Evolutionary conservation across 805 yeast species (phyloP).

Genomic region (Saccharomycopsis malanga): DNA sequence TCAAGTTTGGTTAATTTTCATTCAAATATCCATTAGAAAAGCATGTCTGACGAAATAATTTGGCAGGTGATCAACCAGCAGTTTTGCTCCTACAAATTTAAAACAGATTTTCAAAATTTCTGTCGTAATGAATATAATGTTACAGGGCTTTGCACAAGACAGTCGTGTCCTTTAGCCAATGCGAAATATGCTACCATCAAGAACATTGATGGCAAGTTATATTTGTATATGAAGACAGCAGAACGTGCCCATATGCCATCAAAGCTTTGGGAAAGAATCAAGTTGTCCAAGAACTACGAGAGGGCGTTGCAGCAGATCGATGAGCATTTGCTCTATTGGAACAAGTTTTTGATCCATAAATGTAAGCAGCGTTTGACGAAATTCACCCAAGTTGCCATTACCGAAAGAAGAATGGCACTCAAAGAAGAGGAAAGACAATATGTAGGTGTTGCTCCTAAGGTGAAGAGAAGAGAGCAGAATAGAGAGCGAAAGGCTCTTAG

Average conservation of each 20-base stretch:
- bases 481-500: conserved; percentile 95
- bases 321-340: conserved; percentile 86
- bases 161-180: conserved; percentile 94
- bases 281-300: conserved; percentile 79
- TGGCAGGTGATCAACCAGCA: conserved; percentile 97
- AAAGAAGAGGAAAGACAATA: conserved; percentile 80
- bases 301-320: conserved; percentile 87
- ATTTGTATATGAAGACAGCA: conserved; percentile 91
- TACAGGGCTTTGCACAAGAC: conserved; percentile 86
- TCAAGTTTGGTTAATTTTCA: no score
- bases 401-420: conserved; percentile 88
- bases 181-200: conserved; percentile 86
- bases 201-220: conserved; percentile 69
- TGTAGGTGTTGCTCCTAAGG: conserved; percentile 90
- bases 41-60: conserved; percentile 73
- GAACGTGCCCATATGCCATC: conserved; percentile 96
- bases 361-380: conserved; percentile 95
- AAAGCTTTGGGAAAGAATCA: conserved; percentile 91
- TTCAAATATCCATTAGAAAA: no score
- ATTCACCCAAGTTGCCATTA: conserved; percentile 89
- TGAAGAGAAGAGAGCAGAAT: conserved; percentile 86
- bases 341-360: conserved; percentile 80
- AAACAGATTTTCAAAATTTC: conserved; percentile 81
- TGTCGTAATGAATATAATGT: conserved; percentile 96
- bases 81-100: conserved; percentile 90